A percentile compares a stretch with the other conserved stretches of the same genome.
phyloP scores from a whole-genome alignment of 78 protist genomes.

The Cavenderia fasciculata region DNA sequence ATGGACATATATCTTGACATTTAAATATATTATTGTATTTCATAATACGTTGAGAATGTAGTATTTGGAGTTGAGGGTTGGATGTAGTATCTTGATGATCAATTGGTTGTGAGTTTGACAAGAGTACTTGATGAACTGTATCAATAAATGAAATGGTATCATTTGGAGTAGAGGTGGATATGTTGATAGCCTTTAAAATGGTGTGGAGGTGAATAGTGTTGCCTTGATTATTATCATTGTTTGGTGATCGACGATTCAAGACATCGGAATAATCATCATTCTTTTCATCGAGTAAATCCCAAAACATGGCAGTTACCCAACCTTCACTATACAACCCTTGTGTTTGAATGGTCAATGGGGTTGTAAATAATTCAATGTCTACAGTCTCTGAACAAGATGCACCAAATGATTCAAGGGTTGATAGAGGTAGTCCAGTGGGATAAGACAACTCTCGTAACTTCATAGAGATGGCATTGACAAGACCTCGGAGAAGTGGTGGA shows the following conservation, averaged over 20 bases:
- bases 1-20: too few relatives aligned
- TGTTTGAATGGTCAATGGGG: background rate
- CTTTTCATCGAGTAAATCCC: slow-evolving; percentile 12
- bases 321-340: background rate
- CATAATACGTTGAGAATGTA: background rate
- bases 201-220: background rate
- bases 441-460: background rate
- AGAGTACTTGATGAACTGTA: too few relatives aligned
- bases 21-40: background rate
- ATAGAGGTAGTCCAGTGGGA: background rate
- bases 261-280: background rate
- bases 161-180: too few relatives aligned
- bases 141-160: too few relatives aligned
- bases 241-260: background rate
- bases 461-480: background rate
- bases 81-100: too few relatives aligned
- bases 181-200: background rate
- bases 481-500: background rate
- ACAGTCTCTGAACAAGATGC: background rate
- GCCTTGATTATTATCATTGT: background rate
- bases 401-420: background rate
- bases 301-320: slow-evolving; percentile 15
- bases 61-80: background rate
- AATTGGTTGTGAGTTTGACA: too few relatives aligned
- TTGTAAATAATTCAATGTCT: background rate